Evolutionary conservation across 345 rosid species (phyloP).

Genomic region (Boechera retrofracta): DNA sequence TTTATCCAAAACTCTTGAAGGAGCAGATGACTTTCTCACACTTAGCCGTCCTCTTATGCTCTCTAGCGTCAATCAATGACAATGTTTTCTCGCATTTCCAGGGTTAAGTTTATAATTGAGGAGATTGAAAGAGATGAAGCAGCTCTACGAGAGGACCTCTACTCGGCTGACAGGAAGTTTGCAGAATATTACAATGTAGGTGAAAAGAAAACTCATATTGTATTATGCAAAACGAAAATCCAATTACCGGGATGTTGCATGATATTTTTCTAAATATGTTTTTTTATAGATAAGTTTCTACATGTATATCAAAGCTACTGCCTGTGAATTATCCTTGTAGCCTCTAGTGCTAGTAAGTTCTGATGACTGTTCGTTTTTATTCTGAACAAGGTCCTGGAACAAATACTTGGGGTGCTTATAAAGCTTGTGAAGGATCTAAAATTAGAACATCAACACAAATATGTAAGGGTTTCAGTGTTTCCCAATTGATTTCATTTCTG

Average conservation of each 20-base stretch:
- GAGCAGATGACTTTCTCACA: neutral
- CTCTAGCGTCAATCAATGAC: neutral
- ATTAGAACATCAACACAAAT: constrained; percentile 91
- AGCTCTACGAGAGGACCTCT: constrained; percentile 89
- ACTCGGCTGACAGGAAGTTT: constrained; percentile 91
- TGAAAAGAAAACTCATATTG: constrained; percentile 30
- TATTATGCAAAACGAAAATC: constrained; percentile 10
- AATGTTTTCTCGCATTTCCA: constrained; percentile 40
- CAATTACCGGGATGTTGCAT: neutral
- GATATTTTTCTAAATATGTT: neutral
- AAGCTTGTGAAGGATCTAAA: constrained; percentile 98
- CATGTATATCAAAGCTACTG: constrained; percentile 9
- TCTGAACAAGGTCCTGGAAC: constrained; percentile 81
- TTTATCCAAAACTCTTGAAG: neutral
- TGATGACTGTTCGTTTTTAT: constrained; percentile 8
- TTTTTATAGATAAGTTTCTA: neutral
- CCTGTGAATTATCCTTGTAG: neutral
- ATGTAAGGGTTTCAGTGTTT: constrained; percentile 52
- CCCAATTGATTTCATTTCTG: neutral
- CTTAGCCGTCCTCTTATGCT: constrained; percentile 10
- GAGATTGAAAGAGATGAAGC: constrained; percentile 96
- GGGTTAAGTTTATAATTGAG: constrained; percentile 93
- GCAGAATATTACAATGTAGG: constrained; percentile 91
- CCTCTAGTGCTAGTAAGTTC: constrained; percentile 4
- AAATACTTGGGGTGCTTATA: constrained; percentile 92